phyloP scores from a whole-genome alignment of 441 rosid species.

The Adansonia madagascariensis region DNA sequence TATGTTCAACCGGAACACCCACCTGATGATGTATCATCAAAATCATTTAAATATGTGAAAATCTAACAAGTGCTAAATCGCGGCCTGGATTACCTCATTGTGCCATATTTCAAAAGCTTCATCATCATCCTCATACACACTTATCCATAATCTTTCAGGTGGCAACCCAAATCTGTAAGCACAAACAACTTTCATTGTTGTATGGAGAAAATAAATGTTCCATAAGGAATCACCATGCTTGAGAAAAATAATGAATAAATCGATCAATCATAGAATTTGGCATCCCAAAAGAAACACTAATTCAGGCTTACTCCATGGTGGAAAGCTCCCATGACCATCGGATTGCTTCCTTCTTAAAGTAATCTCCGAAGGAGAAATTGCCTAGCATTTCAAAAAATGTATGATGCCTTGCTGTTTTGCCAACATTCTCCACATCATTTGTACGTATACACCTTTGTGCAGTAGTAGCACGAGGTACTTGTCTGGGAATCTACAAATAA shows the following conservation, averaged over 20 bases:
- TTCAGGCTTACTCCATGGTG: conserved; percentile 61
- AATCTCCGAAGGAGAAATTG: conserved; percentile 95
- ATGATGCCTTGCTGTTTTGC: conserved; percentile 83
- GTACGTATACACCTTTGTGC: conserved; percentile 92
- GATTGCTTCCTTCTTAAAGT: conserved; percentile 90
- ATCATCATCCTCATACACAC: conserved; percentile 82
- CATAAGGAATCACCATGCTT: background rate
- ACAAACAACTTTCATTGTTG: conserved; percentile 22
- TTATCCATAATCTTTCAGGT: conserved; percentile 76
- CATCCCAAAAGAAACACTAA: conserved; percentile 22
- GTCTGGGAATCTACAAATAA: conserved; percentile 64
- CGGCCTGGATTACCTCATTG: conserved; percentile 52
- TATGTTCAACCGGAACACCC: conserved; percentile 73
- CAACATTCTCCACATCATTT: conserved; percentile 93
- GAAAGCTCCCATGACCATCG: conserved; percentile 98
- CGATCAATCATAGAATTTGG: conserved; percentile 12
- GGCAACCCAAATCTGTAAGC: conserved; percentile 64
- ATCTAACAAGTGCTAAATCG: conserved; percentile 19
- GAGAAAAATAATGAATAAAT: conserved; percentile 25
- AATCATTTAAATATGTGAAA: conserved; percentile 14
- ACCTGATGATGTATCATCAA: conserved; percentile 46
- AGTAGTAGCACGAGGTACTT: conserved; percentile 81
- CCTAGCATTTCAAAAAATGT: conserved; percentile 98
- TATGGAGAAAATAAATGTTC: conserved; percentile 10
- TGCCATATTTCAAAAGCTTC: conserved; percentile 89